Evolutionary conservation across 2,329 filamentous ascomycete genomes (phyloP).

Genomic region (Fusarium papillatum): DNA sequence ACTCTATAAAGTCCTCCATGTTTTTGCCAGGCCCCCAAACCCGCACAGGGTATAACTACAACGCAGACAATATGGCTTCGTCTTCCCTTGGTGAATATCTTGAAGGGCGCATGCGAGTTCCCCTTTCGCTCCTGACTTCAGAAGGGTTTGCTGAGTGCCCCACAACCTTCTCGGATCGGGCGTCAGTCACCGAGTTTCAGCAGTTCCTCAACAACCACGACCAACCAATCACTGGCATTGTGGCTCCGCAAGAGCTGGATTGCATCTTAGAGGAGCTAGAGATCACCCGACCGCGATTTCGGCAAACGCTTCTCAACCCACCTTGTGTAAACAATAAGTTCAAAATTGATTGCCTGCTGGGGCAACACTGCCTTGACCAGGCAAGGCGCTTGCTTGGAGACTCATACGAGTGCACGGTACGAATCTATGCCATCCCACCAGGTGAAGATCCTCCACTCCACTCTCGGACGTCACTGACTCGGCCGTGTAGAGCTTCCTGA

Average conservation of each 20-base stretch:
- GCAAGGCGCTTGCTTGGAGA: background rate
- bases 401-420: background rate
- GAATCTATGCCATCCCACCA: constrained; percentile 9
- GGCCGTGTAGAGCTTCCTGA: background rate
- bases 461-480: background rate
- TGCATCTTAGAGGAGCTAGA: background rate
- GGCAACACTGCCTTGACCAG: constrained; percentile 1
- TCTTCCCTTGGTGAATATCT: constrained; percentile 10
- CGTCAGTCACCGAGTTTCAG: constrained; percentile 3
- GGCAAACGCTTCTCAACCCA: background rate
- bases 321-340: background rate
- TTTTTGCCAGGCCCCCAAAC: background rate
- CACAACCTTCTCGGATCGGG: background rate
- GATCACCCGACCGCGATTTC: background rate
- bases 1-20: background rate
- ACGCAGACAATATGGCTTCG: background rate
- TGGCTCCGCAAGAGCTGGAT: constrained; percentile 4
- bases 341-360: constrained; percentile 1
- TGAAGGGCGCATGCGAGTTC: constrained; percentile 8
- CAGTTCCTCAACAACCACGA: constrained; percentile 5
- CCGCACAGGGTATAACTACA: background rate
- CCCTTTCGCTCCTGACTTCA: constrained; percentile 12
- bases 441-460: background rate
- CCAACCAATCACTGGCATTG: constrained; percentile 14
- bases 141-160: constrained; percentile 18